These are phyloP conservation scores for Pseudopyricularia cyperi DNA, from an alignment of 2,329 filamentous ascomycete species.

Conservation along the genomic window DNA sequence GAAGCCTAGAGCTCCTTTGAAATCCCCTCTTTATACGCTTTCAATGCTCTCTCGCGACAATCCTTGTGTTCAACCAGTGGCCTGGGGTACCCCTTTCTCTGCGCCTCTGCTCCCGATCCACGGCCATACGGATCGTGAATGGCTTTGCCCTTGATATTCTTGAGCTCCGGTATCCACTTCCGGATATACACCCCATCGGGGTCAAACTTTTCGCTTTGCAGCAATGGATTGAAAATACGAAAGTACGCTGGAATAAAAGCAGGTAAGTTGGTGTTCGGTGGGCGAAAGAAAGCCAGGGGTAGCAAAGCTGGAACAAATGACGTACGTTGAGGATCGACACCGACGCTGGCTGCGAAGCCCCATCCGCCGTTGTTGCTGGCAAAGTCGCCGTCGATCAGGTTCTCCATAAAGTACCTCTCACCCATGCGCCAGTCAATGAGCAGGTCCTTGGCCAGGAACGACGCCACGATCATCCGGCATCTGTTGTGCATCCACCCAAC, in stretches of 20 bases:
- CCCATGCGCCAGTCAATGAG: constrained; percentile 75
- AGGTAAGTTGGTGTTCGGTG: constrained; percentile 21
- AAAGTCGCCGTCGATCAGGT: constrained; percentile 68
- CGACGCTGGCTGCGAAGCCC: constrained; percentile 31
- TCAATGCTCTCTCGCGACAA: constrained; percentile 40
- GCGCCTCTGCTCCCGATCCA: constrained; percentile 43
- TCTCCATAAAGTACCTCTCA: constrained; percentile 72
- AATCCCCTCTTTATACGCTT: constrained; percentile 15
- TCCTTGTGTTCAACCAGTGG: constrained; percentile 64
- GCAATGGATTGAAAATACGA: constrained; percentile 73
- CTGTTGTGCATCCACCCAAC: constrained; percentile 77
- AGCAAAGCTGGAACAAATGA: background rate
- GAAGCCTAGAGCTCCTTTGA: constrained; percentile 6
- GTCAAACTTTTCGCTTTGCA: constrained; percentile 83
- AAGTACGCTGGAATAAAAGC: constrained; percentile 64
- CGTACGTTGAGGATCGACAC: constrained; percentile 13
- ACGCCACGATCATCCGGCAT: constrained; percentile 72
- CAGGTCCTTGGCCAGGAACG: constrained; percentile 68
- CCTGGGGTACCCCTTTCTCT: constrained; percentile 58
- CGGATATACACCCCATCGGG: constrained; percentile 66
- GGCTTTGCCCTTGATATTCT: constrained; percentile 47
- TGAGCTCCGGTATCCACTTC: constrained; percentile 69
- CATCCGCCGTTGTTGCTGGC: constrained; percentile 60
- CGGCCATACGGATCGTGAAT: constrained; percentile 72
- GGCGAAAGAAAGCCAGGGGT: background rate